Evolutionary conservation across 2,329 filamentous ascomycete species (phyloP), one percentile per base, ranked within the genome.

Genomic region (Fusarium succisae): DNA sequence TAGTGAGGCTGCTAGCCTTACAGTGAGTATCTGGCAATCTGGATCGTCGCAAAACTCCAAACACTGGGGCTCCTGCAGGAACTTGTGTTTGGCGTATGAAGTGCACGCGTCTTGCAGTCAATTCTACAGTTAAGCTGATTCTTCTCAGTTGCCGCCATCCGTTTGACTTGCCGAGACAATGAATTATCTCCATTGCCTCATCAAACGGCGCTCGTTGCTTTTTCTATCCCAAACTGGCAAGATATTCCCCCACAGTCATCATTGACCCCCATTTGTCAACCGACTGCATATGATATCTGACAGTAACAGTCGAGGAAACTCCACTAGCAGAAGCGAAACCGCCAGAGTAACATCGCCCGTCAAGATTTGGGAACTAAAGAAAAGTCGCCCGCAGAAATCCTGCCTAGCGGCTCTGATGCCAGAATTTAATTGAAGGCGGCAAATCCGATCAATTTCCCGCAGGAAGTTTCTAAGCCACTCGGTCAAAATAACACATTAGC

Each of bases 181-280:
- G 1, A 20, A 17, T 5, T 4, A 22, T 12, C 20, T 14, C 14
- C 47, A 20, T 10, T 5, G 1, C 14, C 10, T 35, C 8, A 17
- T 24, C 22, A 14, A n/a, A 24, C n/a, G 5, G 15, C 8, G 3
- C 5, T 48, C 20, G 6, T 48, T 51, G 48, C 48, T 51, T 51
- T 51, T 51, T 51, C 11, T 13, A 5, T 1, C 0, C 17, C 11
- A 0, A 20, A 5, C 18, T 12, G 44, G 24, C 13, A 6, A 0
- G 13, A 14, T 14, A 1, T 28, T 30, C 18, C 26, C 15, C 20
- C 3, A 3, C 13, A 7, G 11, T 11, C 13, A 30, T 22, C 5
- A 11, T 48, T 48, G 9, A 8, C 44, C 8, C 24, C 18, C 14
- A 30, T 30, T 47, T 28, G 11, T 7, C 5, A 5, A 20, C 24